Evolutionary conservation across 2,329 filamentous ascomycete genomes (phyloP).

Genomic region (Fusarium sp.): DNA sequence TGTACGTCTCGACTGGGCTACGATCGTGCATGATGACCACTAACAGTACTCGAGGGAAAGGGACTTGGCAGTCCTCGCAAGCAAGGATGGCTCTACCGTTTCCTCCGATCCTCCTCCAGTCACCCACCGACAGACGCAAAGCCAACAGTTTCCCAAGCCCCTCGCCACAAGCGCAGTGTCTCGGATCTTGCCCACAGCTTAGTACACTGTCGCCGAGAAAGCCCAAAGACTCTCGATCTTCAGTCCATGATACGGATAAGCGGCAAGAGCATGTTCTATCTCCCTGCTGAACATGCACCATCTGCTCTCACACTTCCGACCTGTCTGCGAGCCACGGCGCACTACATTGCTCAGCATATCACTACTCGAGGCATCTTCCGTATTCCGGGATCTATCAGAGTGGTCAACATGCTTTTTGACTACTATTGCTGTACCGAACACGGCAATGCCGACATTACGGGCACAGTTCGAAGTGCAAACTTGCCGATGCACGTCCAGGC

Average conservation of each 20-base stretch:
- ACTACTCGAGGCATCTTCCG: constrained; percentile 69
- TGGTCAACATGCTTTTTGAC: constrained; percentile 67
- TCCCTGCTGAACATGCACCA: constrained; percentile 67
- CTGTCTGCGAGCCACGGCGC: constrained; percentile 72
- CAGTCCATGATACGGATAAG: constrained; percentile 69
- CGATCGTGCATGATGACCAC: not conserved
- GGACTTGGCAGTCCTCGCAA: constrained; percentile 41
- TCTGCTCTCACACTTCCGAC: constrained; percentile 68
- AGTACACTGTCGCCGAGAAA: constrained; percentile 54
- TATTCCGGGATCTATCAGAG: constrained; percentile 66
- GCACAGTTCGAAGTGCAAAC: constrained; percentile 66
- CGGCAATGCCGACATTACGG: constrained; percentile 60
- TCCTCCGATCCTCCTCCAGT: constrained; percentile 46
- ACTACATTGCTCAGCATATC: constrained; percentile 67
- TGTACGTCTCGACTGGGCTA: constrained; percentile 44
- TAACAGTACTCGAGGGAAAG: constrained; percentile 35
- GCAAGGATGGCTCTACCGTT: constrained; percentile 51
- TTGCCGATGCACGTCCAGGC: constrained; percentile 68
- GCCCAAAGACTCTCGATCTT: constrained; percentile 60
- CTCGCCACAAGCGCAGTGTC: constrained; percentile 60
- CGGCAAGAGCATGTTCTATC: constrained; percentile 68
- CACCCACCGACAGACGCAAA: constrained; percentile 17
- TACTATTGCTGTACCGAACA: constrained; percentile 66
- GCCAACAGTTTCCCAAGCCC: constrained; percentile 17
- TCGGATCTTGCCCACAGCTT: constrained; percentile 63